A percentile compares a stretch with the other conserved stretches of the same genome.
phyloP scores from a whole-genome alignment of 148 eudicot genomes.

The Rhododendron ferrugineum region DNA sequence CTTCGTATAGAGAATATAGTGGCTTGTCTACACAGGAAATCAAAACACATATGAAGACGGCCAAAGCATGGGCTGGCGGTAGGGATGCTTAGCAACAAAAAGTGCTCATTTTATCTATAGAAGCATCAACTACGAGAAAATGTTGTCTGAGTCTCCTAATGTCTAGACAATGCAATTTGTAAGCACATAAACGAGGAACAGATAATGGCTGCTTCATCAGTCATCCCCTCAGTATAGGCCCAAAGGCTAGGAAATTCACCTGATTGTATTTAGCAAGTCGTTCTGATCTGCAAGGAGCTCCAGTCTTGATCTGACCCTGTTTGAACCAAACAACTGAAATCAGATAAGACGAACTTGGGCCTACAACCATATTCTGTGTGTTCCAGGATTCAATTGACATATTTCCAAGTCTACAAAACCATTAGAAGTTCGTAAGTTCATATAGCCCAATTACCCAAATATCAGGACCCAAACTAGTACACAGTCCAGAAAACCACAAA shows the following conservation, averaged over 20 bases:
- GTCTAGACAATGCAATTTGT: neutral
- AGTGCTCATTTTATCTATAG: neutral
- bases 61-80: neutral
- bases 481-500: neutral
- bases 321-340: neutral
- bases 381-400: neutral
- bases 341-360: neutral
- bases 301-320: constrained; percentile 31
- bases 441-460: neutral
- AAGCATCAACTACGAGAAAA: neutral
- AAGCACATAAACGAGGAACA: constrained; percentile 1
- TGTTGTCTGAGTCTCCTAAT: neutral
- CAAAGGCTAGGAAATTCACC: constrained; percentile 12
- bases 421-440: neutral
- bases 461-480: neutral
- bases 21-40: neutral
- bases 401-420: neutral
- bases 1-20: neutral
- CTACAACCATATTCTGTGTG: neutral
- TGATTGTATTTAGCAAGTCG: constrained; percentile 30
- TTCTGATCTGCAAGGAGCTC: constrained; percentile 30
- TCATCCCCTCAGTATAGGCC: neutral
- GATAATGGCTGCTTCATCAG: neutral
- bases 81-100: neutral
- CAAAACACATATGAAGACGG: too few species aligned